Percentiles rank a stretch among this genome's conserved stretches.
phyloP scores from a whole-genome alignment of 495 filamentous ascomycete genomes.

The Clohesyomyces aquaticus region DNA sequence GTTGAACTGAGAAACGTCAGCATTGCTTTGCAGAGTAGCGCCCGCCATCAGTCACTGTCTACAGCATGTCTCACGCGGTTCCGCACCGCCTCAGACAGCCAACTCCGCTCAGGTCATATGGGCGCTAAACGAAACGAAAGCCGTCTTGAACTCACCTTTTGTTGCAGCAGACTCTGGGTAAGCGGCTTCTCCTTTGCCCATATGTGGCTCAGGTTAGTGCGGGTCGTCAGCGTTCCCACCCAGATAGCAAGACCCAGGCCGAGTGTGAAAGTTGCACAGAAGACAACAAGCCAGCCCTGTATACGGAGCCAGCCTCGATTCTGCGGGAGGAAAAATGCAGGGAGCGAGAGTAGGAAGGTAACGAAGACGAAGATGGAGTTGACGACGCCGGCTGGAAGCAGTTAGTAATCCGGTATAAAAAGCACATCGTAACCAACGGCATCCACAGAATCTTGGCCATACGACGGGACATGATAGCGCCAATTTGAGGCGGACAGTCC shows the following conservation, averaged over 20 bases:
- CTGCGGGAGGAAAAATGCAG: conserved; percentile 45
- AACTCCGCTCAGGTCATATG: background rate
- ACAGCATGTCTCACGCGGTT: background rate
- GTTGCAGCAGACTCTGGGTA: conserved; percentile 66
- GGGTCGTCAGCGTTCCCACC: conserved; percentile 68
- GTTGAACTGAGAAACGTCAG: conserved; percentile 56
- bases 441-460: no score
- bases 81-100: background rate
- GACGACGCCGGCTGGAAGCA: conserved; percentile 60
- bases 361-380: conserved; percentile 68
- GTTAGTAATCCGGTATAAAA: conserved; percentile 20
- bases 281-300: conserved; percentile 61
- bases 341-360: conserved; percentile 51
- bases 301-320: conserved; percentile 52
- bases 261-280: conserved; percentile 66
- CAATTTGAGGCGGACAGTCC: no score
- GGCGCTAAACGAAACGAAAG: conserved; percentile 1
- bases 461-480: no score
- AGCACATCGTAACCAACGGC: no score
- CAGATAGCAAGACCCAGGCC: conserved; percentile 68
- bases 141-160: conserved; percentile 54
- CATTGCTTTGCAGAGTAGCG: conserved; percentile 16
- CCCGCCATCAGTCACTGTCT: conserved; percentile 1
- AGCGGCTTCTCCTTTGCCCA: conserved; percentile 58
- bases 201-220: conserved; percentile 57